These are phyloP conservation scores for Epichloe aotearoae DNA, from an alignment of 2,329 filamentous ascomycete species.

Conservation along the genomic window DNA sequence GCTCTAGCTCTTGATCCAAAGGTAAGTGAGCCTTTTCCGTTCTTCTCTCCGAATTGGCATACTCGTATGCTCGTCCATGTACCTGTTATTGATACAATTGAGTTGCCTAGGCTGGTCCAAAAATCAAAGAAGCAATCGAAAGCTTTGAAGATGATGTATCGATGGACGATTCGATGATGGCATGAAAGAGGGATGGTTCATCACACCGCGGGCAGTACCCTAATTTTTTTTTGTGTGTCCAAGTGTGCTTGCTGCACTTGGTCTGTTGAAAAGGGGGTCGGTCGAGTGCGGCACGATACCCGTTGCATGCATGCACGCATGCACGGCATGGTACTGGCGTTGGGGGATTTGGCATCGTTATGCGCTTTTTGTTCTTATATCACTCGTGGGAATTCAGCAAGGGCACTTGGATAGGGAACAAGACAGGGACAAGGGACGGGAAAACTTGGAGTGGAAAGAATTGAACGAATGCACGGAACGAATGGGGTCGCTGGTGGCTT, in stretches of 20 bases:
- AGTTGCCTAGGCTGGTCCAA: constrained; percentile 60
- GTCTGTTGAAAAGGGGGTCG: neutral
- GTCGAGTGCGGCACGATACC: neutral
- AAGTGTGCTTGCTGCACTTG: neutral
- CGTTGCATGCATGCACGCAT: too few relatives aligned
- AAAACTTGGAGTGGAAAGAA: neutral
- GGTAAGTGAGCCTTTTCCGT: constrained; percentile 47
- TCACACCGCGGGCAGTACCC: too few relatives aligned
- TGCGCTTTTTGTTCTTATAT: neutral
- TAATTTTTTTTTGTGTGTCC: neutral
- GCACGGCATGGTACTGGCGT: constrained; percentile 4
- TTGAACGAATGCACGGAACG: neutral
- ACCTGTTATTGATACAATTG: neutral
- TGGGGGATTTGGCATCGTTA: neutral
- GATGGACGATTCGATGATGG: constrained; percentile 53
- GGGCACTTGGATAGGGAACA: constrained; percentile 2
- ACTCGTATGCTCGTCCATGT: neutral
- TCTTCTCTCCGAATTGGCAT: neutral
- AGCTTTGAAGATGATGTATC: constrained; percentile 69
- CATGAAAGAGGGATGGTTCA: constrained; percentile 18
- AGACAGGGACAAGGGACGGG: neutral
- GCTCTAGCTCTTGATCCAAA: constrained; percentile 93
- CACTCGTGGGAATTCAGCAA: neutral
- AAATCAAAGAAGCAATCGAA: constrained; percentile 96
- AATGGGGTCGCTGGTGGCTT: neutral